phyloP scores from a whole-genome alignment of 2,329 filamentous ascomycete species.

The Hypoxylon sp. region DNA sequence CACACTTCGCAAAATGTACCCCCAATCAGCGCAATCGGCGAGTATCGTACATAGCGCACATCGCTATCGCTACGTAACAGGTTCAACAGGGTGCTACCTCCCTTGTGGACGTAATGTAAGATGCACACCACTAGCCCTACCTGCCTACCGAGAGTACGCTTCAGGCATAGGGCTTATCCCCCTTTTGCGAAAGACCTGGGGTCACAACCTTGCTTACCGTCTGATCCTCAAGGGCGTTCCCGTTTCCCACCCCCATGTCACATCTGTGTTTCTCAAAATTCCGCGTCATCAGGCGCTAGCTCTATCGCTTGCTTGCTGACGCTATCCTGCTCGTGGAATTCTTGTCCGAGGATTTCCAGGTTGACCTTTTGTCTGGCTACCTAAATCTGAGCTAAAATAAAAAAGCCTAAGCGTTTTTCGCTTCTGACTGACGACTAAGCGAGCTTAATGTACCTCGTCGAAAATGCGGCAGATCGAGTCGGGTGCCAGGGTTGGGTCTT shows the following conservation, averaged over 20 bases:
- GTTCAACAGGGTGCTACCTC: conserved; percentile 3
- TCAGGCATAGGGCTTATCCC: conserved; percentile 33
- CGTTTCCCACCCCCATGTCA: too few species aligned
- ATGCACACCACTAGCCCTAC: conserved; percentile 25
- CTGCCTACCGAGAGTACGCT: conserved; percentile 17
- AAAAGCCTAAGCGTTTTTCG: conserved; percentile 4
- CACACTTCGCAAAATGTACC: conserved; percentile 29
- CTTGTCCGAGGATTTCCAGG: too few species aligned
- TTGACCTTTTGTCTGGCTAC: too few species aligned
- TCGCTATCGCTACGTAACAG: too few species aligned
- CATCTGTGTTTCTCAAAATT: too few species aligned
- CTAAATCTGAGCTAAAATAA: too few species aligned
- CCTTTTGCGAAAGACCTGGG: conserved; percentile 28
- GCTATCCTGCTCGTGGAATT: conserved; percentile 15
- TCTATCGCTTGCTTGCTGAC: conserved; percentile 12
- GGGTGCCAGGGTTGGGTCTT: too few species aligned
- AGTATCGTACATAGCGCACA: conserved; percentile 10
- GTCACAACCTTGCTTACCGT: conserved; percentile 33
- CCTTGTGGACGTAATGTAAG: conserved; percentile 25
- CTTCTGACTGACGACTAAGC: conserved; percentile 9
- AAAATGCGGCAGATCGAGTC: too few species aligned
- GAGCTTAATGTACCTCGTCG: conserved; percentile 2
- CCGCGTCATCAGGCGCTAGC: conserved; percentile 18
- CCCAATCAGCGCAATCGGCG: too few species aligned
- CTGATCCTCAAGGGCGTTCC: conserved; percentile 28